Evolutionary conservation across 495 filamentous ascomycete genomes (phyloP), one percentile per base, ranked within the genome.

Genomic region (Penicillium ochrochloron): DNA sequence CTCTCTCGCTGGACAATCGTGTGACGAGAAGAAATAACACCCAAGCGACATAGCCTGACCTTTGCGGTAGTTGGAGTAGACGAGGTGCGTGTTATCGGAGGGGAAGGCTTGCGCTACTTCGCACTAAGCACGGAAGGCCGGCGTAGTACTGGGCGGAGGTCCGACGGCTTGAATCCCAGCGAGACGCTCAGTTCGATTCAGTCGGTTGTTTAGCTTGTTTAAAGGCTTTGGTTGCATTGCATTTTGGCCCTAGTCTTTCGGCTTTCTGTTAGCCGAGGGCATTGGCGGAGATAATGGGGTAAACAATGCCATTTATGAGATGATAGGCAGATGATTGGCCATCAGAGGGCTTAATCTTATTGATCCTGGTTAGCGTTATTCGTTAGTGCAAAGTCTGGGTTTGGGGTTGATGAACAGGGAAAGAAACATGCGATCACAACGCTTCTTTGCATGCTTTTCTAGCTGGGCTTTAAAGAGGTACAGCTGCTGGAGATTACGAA

Each of bases 141-240:
- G 34, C 31, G 15, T 33, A 52, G 61, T 62, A 48, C 59, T 62
- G 62, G 62, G 66, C 66, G 66, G 66, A 68, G 55, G 19, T 60
- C 66, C 66, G 66, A 68, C 66, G 53, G 53, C 48, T 25, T 52
- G 25, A 52, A 31, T 25, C 6, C 11, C 21, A 8, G 19, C 42
- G 2, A 23, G n/a, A 48, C n/a, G 11, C 33, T 19, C 37, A 15
- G 34, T 54, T 44, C 31, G 11, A 51, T 9, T 25, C 10, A 46
- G 15, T 29, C 42, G 35, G 25, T 19, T 44, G 9, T 29, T 53
- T 54, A 53, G 59, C 44, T 29, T 37, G 23, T 52, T 46, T 50
- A 61, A 33, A 33, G 59, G 52, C 39, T 61, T 33, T 63, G 55
- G 55, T 55, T 52, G 55, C 14, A 14, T 29, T 41, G 17, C 34